These are phyloP conservation scores for Sphaerulina populicola DNA, from an alignment of 2,329 filamentous ascomycete genomes.

Conservation along the genomic window DNA sequence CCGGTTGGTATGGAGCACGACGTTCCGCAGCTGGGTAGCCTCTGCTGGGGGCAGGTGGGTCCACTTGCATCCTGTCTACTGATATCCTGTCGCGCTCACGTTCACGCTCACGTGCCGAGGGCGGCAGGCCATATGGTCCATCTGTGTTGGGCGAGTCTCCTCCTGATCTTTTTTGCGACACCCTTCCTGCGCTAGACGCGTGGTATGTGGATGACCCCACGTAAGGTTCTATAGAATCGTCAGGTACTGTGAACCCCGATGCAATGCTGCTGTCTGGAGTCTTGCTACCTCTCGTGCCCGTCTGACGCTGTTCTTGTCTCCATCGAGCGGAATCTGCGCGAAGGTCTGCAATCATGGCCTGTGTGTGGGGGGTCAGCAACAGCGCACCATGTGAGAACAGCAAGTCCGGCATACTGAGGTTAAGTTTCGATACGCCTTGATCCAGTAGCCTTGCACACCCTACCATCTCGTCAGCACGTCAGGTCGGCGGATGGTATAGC, in stretches of 20 bases:
- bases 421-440: slow-evolving; percentile 45
- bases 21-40: slow-evolving; percentile 21
- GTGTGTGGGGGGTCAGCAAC: slow-evolving; percentile 13
- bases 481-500: too few relatives aligned
- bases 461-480: slow-evolving; percentile 21
- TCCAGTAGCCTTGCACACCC: slow-evolving; percentile 45
- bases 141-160: slow-evolving; percentile 30
- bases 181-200: slow-evolving; percentile 34
- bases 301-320: slow-evolving; percentile 33
- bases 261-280: slow-evolving; percentile 34
- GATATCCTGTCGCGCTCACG: slow-evolving; percentile 21
- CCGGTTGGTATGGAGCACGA: slow-evolving; percentile 19
- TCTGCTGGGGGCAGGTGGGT: slow-evolving; percentile 23
- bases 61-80: slow-evolving; percentile 27
- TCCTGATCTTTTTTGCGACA: slow-evolving; percentile 38
- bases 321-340: slow-evolving; percentile 42
- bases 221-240: slow-evolving; percentile 27
- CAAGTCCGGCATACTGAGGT: slow-evolving; percentile 37
- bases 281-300: slow-evolving; percentile 41
- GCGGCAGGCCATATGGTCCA: slow-evolving; percentile 26
- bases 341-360: slow-evolving; percentile 46
- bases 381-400: too few relatives aligned
- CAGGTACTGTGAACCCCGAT: slow-evolving; percentile 37
- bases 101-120: slow-evolving; percentile 10
- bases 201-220: slow-evolving; percentile 36